phyloP scores from a whole-genome alignment of 129 eudicot species.

The Artemisia argyi region DNA sequence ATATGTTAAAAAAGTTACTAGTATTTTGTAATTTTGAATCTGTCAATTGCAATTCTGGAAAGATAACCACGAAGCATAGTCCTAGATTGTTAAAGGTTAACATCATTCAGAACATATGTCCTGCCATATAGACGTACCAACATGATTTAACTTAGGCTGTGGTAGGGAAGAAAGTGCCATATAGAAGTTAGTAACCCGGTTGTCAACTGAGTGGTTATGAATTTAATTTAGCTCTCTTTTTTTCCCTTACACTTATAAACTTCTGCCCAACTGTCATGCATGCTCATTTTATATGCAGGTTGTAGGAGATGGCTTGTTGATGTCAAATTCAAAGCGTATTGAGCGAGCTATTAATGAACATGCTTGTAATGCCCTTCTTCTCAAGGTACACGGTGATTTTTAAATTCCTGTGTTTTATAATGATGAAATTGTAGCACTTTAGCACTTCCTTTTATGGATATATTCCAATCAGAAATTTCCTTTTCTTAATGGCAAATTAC shows the following conservation, averaged over 20 bases:
- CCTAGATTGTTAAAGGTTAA: too few species aligned
- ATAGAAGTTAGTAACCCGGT: not conserved
- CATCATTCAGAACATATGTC: too few species aligned
- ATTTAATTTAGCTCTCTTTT: not conserved
- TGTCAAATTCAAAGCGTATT: slow-evolving; percentile 89
- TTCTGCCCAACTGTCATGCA: slow-evolving; percentile 14
- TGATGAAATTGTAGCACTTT: not conserved
- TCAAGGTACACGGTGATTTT: slow-evolving; percentile 61
- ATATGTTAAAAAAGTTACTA: too few species aligned
- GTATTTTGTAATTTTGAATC: too few species aligned
- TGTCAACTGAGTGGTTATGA: not conserved
- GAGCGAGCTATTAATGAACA: slow-evolving; percentile 80
- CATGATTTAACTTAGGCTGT: too few species aligned
- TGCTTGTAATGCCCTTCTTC: slow-evolving; percentile 89
- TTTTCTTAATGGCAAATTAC: too few species aligned
- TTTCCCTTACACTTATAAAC: not conserved
- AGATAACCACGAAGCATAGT: too few species aligned
- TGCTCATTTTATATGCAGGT: slow-evolving; percentile 53
- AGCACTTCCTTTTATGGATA: too few species aligned
- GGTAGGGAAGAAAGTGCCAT: too few species aligned
- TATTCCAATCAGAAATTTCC: too few species aligned
- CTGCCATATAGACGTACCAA: too few species aligned
- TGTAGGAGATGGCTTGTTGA: slow-evolving; percentile 84
- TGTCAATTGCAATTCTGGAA: too few species aligned
- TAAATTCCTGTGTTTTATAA: not conserved